Conservation (phyloP, 1,284 basidiomycete genomes). For the Tilletia caries region DNA sequence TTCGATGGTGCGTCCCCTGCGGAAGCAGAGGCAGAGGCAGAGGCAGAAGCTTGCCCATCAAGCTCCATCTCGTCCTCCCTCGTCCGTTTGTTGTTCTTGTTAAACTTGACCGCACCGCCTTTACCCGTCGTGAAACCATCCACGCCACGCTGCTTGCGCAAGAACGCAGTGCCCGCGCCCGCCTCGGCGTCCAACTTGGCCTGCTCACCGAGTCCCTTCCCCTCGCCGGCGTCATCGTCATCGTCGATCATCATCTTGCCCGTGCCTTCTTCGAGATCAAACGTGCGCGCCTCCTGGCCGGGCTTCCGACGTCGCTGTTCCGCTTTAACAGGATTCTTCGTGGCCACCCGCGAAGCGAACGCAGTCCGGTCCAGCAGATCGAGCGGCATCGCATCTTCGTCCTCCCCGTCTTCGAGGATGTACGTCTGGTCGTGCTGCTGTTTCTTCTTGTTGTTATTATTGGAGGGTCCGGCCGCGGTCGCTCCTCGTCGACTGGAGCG, state of each 20-base stretch:
- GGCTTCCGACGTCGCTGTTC: conserved; percentile 55
- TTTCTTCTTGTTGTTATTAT: conserved; percentile 19
- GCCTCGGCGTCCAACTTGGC: conserved; percentile 13
- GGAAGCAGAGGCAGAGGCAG: no score
- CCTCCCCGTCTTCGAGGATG: conserved; percentile 61
- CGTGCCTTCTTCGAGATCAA: conserved; percentile 78
- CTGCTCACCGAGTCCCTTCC: background rate
- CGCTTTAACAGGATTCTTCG: conserved; percentile 24
- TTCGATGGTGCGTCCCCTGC: no score
- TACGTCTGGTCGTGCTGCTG: conserved; percentile 56
- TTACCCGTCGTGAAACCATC: conserved; percentile 84
- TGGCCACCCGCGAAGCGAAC: conserved; percentile 17
- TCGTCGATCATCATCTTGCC: conserved; percentile 79
- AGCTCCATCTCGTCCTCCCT: conserved; percentile 45
- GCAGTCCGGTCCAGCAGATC: conserved; percentile 76
- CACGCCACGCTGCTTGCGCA: conserved; percentile 72
- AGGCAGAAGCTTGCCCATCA: conserved; percentile 43
- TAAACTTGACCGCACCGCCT: conserved; percentile 84
- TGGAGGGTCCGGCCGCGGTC: conserved; percentile 15
- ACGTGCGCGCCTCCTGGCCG: conserved; percentile 77
- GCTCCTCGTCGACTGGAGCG: conserved; percentile 28
- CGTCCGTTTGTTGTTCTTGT: conserved; percentile 68
- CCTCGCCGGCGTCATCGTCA: conserved; percentile 60
- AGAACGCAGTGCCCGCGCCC: conserved; percentile 64
- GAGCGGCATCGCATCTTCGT: conserved; percentile 89